Conservation (phyloP, 1,139 yeast species). For the Torulaspora pretoriensis region DNA sequence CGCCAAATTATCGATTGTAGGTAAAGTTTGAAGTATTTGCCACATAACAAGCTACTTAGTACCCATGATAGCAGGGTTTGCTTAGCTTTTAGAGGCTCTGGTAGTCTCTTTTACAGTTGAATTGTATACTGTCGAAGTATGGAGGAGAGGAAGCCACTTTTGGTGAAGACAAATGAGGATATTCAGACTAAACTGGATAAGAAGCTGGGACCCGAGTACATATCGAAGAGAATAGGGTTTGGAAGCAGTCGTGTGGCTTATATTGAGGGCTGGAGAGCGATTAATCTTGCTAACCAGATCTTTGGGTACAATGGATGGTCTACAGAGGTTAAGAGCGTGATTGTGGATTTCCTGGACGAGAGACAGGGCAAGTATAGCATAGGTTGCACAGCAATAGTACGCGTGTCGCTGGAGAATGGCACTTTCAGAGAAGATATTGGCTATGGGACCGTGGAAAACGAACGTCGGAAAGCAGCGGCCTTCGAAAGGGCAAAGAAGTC, state of each 20-base stretch:
- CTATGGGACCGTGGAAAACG: constrained; percentile 73
- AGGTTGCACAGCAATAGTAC: constrained; percentile 66
- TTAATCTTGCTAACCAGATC: constrained; percentile 71
- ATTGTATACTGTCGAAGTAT: constrained; percentile 7
- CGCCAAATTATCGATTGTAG: neutral
- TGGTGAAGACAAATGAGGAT: constrained; percentile 25
- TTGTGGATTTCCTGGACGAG: constrained; percentile 69
- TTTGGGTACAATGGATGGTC: constrained; percentile 83
- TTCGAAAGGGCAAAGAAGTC: constrained; percentile 80
- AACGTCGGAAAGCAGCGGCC: constrained; percentile 64
- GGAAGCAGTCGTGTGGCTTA: constrained; percentile 66
- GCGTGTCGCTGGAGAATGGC: constrained; percentile 71
- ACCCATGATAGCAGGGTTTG: constrained; percentile 1
- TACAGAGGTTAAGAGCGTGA: constrained; percentile 60
- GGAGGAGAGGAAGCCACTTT: constrained; percentile 27
- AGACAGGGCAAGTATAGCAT: constrained; percentile 51
- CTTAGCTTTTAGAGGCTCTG: neutral
- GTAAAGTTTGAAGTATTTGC: constrained; percentile 1
- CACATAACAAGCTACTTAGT: neutral
- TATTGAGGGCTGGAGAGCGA: constrained; percentile 78
- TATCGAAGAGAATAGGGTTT: constrained; percentile 76
- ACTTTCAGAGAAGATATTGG: constrained; percentile 79
- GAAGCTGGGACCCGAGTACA: constrained; percentile 85
- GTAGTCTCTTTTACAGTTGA: neutral
- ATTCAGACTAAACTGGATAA: constrained; percentile 47